Base-by-base conservation (phyloP, 31 red algal species). In the Odonthalia washingtoniensis region DNA sequence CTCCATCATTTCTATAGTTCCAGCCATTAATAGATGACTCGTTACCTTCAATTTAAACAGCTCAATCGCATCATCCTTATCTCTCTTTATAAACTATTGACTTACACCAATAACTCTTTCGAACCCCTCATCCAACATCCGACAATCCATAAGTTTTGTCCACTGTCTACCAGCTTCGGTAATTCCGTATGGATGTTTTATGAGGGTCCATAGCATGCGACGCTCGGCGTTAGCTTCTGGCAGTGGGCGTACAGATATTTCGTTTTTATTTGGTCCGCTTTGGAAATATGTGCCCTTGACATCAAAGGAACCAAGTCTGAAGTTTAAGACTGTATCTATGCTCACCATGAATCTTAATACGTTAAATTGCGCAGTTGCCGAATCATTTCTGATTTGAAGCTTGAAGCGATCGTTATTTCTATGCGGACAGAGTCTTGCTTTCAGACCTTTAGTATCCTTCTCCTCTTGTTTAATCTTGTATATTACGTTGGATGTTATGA, bases 291-390 rank as follows among this genome's bases (percentile, higher is more conserved):
- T 14, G 2, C 62, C 57, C 40, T 83, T 83, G 32, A 38, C 38
- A 69, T 69, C 57, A 40, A 69, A 2, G 26, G 2, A 83, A 2
- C 53, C 57, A 3, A 83, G 63, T 40, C 63, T 65, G 35, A 83
- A 69, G 32, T 46, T 37, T 24, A 40, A 37, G 18, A 28, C 35
- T 5, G 37, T 26, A 21, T 6, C 32, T 77, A 44, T 9, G 37
- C 40, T 44, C 28, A 77, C 17, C 17, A 77, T 12, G 33, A 77
- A 26, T 40, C 38, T 40, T 45, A 77, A 43, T 43, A 77, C 40
- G 28, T 77, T 12, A 39, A 77, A 77, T 12, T 77, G 73, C 4
- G 73, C 40, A 39, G 37, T 43, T 16, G 73, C 32, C 5, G 73
- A 43, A 18, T 77, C 73, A 17, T 77, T 77, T 45, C 35, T 77